Conservation (phyloP, 768 basidiomycete genomes). For the Mycena epipterygia region DNA sequence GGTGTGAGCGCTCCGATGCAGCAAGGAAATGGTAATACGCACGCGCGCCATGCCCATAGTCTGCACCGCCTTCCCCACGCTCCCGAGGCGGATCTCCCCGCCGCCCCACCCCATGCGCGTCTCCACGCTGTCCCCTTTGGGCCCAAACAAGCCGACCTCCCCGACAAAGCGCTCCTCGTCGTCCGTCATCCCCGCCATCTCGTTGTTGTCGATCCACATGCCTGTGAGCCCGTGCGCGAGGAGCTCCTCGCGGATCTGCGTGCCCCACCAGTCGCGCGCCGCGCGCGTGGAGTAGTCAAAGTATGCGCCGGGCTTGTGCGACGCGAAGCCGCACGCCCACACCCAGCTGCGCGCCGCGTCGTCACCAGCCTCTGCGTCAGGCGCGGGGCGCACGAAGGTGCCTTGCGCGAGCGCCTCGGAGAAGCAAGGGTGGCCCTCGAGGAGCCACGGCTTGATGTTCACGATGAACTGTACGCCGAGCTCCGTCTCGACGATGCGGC, state of each 20-base stretch:
- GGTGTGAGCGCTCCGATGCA: not conserved
- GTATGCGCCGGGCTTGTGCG: conserved; percentile 35
- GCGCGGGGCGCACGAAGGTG: conserved; percentile 31
- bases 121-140: conserved; percentile 25
- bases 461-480: conserved; percentile 37
- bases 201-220: conserved; percentile 38
- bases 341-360: conserved; percentile 32
- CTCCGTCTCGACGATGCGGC: conserved; percentile 33
- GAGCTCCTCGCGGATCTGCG: conserved; percentile 30
- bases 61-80: conserved; percentile 36
- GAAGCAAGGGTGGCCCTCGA: conserved; percentile 29
- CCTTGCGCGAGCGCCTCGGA: conserved; percentile 11
- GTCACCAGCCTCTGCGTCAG: conserved; percentile 20
- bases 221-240: conserved; percentile 34
- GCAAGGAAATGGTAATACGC: not conserved
- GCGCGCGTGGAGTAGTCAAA: conserved; percentile 34
- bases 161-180: conserved; percentile 36
- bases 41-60: conserved; percentile 39
- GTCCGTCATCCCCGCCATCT: conserved; percentile 33
- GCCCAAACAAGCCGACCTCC: conserved; percentile 32
- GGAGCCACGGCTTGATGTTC: conserved; percentile 38
- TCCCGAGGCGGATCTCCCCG: conserved; percentile 34
- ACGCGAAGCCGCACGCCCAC: conserved; percentile 34
- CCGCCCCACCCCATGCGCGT: conserved; percentile 37
- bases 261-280: conserved; percentile 30